Evolutionary conservation across 805 yeast species (phyloP), one percentile per base, ranked within the genome.

Genomic region (Priceomyces fermenticarens): DNA sequence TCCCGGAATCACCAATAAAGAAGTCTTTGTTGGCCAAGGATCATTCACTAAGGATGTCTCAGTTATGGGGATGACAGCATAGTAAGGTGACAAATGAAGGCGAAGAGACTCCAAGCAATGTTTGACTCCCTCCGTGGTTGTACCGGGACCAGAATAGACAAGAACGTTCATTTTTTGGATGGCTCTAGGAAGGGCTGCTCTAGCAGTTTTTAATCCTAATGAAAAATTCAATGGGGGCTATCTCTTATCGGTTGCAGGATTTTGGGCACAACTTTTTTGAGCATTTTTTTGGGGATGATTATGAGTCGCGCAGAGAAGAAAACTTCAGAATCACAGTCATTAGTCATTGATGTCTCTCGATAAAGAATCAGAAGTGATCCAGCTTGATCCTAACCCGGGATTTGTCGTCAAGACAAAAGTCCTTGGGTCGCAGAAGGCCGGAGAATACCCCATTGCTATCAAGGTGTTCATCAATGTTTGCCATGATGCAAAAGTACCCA

Each of bases 1-100:
- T 3, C 99, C 99, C 0, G 99, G 99, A 20, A 93, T 61, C 1
- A 89, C 96, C 32, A 93, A 57, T 47, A 87, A 67, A 0, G 95
- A 69, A 0, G 97, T 86, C 53, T 86, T 86, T 6, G 77, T 53
- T 47, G 75, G 74, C 99, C 99, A 93, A 0, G 99, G 97, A 53
- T 93, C 97, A 16, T 78, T 74, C 38, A 75, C 62, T 13, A 93
- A 56, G 0, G 85, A 77, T 11, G 65, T 60, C 12, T 85, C 80
- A 26, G 80, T 78, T 1, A 88, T 83, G 1, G 85, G 73, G 13
- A 80, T 70, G 3, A 93, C 97, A 0, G 96, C 95, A 60, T 93
- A 93, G 61, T 83, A 73, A 0, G 97, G 97, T 2, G 96, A 86
- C 10, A 93, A 70, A 41, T 85, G 75, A 17, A 77, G 57, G 39